Conservation (phyloP, 2,329 filamentous ascomycete genomes). For the Paecilomyces sp. region DNA sequence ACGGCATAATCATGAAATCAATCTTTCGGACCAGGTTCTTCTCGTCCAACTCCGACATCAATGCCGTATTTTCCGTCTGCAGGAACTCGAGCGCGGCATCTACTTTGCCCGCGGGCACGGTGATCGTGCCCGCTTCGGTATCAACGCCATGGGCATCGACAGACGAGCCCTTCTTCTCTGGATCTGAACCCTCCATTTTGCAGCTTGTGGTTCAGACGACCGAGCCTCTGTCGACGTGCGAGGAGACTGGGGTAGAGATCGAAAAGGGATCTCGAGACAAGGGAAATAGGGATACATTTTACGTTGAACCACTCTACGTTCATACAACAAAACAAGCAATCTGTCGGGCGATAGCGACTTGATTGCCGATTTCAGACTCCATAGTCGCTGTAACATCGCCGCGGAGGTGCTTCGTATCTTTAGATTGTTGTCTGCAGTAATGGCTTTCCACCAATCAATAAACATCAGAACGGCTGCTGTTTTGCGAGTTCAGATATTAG, state of each 20-base stretch:
- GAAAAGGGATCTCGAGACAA: background rate
- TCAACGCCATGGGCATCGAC: constrained; percentile 1
- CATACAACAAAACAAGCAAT: background rate
- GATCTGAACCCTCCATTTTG: background rate
- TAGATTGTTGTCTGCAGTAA: background rate
- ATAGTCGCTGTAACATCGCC: background rate
- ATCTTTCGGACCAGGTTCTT: constrained; percentile 27
- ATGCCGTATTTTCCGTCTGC: constrained; percentile 16
- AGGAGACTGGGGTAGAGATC: background rate
- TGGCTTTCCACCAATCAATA: background rate
- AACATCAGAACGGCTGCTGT: background rate
- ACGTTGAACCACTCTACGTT: background rate
- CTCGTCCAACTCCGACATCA: constrained; percentile 19
- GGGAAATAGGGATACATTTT: background rate
- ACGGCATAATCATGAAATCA: constrained; percentile 42
- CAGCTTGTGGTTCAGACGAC: background rate
- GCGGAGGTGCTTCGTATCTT: background rate
- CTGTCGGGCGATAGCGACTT: background rate
- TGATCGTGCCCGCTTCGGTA: constrained; percentile 10
- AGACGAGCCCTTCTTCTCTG: background rate
- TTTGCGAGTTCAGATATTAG: background rate
- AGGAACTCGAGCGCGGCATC: constrained; percentile 33
- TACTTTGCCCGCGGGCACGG: constrained; percentile 15
- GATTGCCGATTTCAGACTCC: background rate
- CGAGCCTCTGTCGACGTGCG: background rate